Conservation (phyloP, 2,329 filamentous ascomycete genomes). For the Diaporthe vaccinii region DNA sequence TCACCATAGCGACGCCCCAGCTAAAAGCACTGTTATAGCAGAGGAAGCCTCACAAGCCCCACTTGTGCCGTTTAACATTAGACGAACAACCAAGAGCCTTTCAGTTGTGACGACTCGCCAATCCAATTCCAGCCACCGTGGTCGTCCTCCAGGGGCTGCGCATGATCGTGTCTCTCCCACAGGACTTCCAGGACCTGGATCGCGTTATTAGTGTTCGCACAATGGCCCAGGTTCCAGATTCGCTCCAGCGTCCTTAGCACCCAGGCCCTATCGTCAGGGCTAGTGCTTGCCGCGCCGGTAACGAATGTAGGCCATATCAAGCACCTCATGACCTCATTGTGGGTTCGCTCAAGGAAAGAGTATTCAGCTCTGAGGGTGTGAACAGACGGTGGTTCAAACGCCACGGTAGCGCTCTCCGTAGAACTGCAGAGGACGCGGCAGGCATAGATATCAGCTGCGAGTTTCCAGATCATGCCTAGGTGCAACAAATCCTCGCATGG, state of each 20-base stretch:
- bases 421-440: background rate
- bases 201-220: background rate
- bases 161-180: background rate
- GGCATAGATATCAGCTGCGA: conserved; percentile 12
- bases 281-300: background rate
- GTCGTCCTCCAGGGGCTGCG: background rate
- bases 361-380: background rate
- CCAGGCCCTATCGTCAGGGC: background rate
- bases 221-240: conserved; percentile 4
- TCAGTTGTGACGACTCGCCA: background rate
- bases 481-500: background rate
- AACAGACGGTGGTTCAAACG: background rate
- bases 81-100: conserved; percentile 6
- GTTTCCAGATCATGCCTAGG: conserved; percentile 2
- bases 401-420: background rate
- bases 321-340: background rate
- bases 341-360: background rate
- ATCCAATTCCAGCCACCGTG: background rate
- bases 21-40: too few relatives aligned
- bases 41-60: too few relatives aligned
- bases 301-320: conserved; percentile 19
- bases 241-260: background rate
- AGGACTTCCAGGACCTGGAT: background rate
- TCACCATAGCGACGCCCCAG: too few relatives aligned
- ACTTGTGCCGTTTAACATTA: background rate